These are phyloP conservation scores for Wickerhamiella shivajii DNA, from an alignment of 805 yeast genomes.

Conservation along the genomic window DNA sequence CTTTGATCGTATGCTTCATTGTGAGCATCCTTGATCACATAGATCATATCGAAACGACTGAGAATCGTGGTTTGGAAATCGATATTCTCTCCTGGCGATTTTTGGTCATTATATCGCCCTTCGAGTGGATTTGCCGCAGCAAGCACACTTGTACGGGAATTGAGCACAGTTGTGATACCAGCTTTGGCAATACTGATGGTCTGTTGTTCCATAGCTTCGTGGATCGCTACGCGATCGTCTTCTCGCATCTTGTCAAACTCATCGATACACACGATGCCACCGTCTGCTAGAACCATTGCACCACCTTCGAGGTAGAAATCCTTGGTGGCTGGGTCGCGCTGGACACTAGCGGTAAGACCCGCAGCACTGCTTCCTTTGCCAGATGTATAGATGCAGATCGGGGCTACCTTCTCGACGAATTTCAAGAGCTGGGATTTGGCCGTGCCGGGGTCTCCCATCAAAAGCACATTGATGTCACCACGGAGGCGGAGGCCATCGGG, in stretches of 20 bases:
- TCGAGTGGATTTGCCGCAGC: conserved; percentile 98
- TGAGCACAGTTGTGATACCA: conserved; percentile 91
- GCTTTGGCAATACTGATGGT: conserved; percentile 98
- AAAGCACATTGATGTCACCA: conserved; percentile 89
- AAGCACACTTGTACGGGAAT: conserved; percentile 88
- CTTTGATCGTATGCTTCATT: conserved; percentile 70
- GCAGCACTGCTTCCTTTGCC: conserved; percentile 99
- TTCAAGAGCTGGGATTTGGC: conserved; percentile 93
- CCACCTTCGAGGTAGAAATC: conserved; percentile 98
- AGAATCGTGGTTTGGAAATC: conserved; percentile 94
- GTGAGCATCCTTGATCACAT: conserved; percentile 91
- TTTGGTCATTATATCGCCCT: conserved; percentile 92
- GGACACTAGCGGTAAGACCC: conserved; percentile 96
- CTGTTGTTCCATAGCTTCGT: conserved; percentile 99
- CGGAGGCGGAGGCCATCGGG: conserved; percentile 95
- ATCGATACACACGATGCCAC: conserved; percentile 98
- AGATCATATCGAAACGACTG: conserved; percentile 97
- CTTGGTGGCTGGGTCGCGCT: conserved; percentile 68
- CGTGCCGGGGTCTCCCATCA: conserved; percentile 97
- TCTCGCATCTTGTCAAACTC: conserved; percentile 99
- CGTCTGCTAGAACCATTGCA: conserved; percentile 99
- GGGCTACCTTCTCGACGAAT: conserved; percentile 88
- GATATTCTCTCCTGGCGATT: conserved; percentile 94
- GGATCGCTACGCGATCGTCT: conserved; percentile 96
- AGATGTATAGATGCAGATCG: conserved; percentile 89